Evolutionary conservation across 1,139 yeast genomes (phyloP), one percentile per base, ranked within the genome.

Genomic region (Yamadazyma taylorii): DNA sequence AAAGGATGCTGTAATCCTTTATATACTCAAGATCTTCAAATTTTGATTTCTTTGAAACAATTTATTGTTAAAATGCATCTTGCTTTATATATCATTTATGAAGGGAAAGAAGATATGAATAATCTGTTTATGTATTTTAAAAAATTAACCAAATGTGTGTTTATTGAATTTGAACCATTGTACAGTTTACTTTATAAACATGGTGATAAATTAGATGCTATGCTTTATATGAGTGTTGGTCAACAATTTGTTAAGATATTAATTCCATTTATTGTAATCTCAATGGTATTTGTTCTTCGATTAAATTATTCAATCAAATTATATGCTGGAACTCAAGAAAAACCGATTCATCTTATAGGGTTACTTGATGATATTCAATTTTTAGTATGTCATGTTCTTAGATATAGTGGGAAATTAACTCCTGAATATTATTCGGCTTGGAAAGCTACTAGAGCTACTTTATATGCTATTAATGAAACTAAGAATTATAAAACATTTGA

Each of bases 31-130:
- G 34, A 32, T 9, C 24, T 35, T 5, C 32, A 39, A 26, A 23
- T 16, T 17, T 33, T 34, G 17, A 33, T 50, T 10, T 43, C 47
- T 22, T 37, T 49, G 3, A 55, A 57, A 34, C 28, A 50, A 11
- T 43, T 52, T 17, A 39, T 58, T 12, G 39, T 48, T 1, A 53
- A 55, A 31, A 41, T 61, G 15, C 55, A 58, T 34, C 56, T 50
- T 36, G 53, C 53, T 33, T 45, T 61, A 13, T 56, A 53, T 39
- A 43, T 63, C 26, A 52, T 61, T 34, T 60, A 52, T 38, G 64
- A 62, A 37, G 48, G 46, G 30, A 41, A 47, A 28, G 46, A 47
- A 1, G 39, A 48, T 15, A 22, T 31, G 3, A 55, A 53, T 2
- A 39, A 52, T 9, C 58, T 54, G 37, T 58, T 53, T 32, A 53